Evolutionary conservation across 768 basidiomycete species (phyloP).

Genomic region (Cyclocybe cylindracea): DNA sequence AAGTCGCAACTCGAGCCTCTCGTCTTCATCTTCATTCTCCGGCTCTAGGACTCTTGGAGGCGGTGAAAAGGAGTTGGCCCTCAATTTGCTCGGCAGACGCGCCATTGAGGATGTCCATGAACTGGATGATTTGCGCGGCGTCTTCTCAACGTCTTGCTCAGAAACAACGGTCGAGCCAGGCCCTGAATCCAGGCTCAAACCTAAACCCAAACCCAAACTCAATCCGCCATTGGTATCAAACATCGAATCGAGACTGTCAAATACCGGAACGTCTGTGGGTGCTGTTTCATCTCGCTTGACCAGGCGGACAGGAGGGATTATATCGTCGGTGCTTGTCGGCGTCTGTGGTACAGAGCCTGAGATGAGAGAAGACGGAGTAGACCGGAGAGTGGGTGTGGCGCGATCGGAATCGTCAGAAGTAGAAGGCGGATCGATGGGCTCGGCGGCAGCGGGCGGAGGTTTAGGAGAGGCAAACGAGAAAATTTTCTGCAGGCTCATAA

Average conservation of each 20-base stretch:
- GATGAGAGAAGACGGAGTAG: constrained; percentile 8
- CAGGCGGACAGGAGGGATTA: constrained; percentile 12
- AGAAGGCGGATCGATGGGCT: constrained; percentile 6
- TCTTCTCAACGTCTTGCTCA: not conserved
- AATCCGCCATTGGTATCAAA: constrained; percentile 20
- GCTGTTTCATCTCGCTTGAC: constrained; percentile 7
- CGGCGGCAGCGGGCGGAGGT: constrained; percentile 5
- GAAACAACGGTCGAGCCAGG: not conserved
- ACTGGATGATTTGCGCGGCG: constrained; percentile 1
- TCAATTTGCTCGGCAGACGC: not conserved
- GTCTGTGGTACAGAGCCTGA: constrained; percentile 27
- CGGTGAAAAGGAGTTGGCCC: not conserved
- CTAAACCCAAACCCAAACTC: constrained; percentile 23
- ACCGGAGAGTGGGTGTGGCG: constrained; percentile 20
- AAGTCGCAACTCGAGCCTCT: constrained; percentile 64
- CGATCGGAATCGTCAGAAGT: constrained; percentile 19
- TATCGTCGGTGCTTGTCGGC: constrained; percentile 31
- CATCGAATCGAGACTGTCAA: constrained; percentile 18
- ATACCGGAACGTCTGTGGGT: constrained; percentile 10
- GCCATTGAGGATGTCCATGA: not conserved
- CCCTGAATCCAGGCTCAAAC: constrained; percentile 10
- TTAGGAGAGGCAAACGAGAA: constrained; percentile 34
- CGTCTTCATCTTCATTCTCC: constrained; percentile 31
- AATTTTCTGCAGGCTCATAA: constrained; percentile 36
- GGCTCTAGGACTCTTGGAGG: constrained; percentile 1